These are phyloP conservation scores for Claviceps sp. DNA, from an alignment of 2,329 filamentous ascomycete species.

Conservation along the genomic window DNA sequence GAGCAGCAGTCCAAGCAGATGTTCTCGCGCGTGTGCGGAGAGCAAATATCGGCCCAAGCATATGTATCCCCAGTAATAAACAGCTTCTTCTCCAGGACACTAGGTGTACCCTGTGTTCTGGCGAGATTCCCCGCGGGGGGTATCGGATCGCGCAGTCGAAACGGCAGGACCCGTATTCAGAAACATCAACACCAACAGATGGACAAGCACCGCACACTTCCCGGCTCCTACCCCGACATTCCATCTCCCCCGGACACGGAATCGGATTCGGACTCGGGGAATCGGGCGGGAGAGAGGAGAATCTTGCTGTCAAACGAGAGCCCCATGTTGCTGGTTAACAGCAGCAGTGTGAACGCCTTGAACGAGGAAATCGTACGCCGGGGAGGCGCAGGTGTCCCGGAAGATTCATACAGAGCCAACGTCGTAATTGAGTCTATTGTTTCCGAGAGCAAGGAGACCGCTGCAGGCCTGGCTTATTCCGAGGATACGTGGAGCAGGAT, in stretches of 20 bases:
- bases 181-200: constrained; percentile 36
- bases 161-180: constrained; percentile 58
- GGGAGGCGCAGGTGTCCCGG: constrained; percentile 51
- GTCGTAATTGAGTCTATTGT: constrained; percentile 49
- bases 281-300: constrained; percentile 27
- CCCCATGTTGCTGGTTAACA: constrained; percentile 74
- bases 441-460: constrained; percentile 9
- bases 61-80: constrained; percentile 57
- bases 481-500: constrained; percentile 69
- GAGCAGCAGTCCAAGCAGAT: constrained; percentile 25
- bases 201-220: constrained; percentile 20
- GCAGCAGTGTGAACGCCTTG: constrained; percentile 63
- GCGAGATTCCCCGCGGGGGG: constrained; percentile 68
- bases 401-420: constrained; percentile 78
- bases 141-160: constrained; percentile 44
- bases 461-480: constrained; percentile 46
- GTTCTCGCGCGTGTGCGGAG: constrained; percentile 68
- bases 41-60: constrained; percentile 54
- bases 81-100: constrained; percentile 60
- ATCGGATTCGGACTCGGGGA: constrained; percentile 32
- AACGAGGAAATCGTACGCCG: constrained; percentile 56
- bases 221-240: constrained; percentile 39
- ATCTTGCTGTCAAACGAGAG: constrained; percentile 88
- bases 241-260: constrained; percentile 45
- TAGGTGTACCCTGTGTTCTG: constrained; percentile 70